These are phyloP conservation scores for Dalbergia cultrata DNA, from an alignment of 306 rosid genomes.

Conservation along the genomic window DNA sequence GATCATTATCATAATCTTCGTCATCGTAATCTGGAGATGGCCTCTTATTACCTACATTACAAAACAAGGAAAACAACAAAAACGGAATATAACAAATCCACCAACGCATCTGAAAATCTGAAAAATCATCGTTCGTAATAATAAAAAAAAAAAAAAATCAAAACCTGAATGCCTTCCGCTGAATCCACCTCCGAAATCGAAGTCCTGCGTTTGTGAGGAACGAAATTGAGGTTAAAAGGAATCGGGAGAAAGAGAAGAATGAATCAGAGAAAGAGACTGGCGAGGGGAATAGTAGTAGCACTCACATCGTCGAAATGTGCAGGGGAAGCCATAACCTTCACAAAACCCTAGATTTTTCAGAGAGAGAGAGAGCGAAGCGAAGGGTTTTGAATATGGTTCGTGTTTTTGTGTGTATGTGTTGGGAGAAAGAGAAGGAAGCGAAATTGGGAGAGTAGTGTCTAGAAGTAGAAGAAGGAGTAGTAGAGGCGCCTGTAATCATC, in stretches of 20 bases:
- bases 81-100: slow-evolving; percentile 25
- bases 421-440: neutral
- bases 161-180: slow-evolving; percentile 74
- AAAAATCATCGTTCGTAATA: slow-evolving; percentile 17
- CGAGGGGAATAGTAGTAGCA: neutral
- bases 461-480: neutral
- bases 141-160: neutral
- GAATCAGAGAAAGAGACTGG: neutral
- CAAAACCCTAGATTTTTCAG: slow-evolving; percentile 33
- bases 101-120: neutral
- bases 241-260: neutral
- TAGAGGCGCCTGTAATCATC: neutral
- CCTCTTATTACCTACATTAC: slow-evolving; percentile 73
- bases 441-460: neutral
- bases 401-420: neutral
- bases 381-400: neutral
- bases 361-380: neutral
- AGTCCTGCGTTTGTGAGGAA: slow-evolving; percentile 61
- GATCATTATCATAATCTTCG: slow-evolving; percentile 71
- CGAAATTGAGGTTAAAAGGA: slow-evolving; percentile 13
- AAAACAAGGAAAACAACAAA: neutral
- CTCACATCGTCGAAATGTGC: slow-evolving; percentile 56
- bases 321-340: slow-evolving; percentile 57
- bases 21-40: slow-evolving; percentile 80
- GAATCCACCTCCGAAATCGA: slow-evolving; percentile 84